Percentiles rank a stretch among this genome's conserved stretches.
Conservation (phyloP, 2,329 filamentous ascomycete genomes). For the Cyphellophora europaea region DNA sequence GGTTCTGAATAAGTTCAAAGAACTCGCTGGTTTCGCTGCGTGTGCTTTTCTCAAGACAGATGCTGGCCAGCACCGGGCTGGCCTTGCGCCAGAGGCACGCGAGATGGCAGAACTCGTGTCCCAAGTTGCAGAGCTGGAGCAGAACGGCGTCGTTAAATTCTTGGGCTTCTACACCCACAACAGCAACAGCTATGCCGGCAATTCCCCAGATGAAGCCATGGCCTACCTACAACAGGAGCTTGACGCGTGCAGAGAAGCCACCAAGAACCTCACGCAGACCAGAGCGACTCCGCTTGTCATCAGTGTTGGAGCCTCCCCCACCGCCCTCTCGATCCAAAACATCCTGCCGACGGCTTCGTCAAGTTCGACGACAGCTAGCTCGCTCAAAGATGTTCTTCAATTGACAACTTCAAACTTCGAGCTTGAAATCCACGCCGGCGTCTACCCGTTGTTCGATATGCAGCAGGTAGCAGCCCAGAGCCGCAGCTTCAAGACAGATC, state of each 20-base stretch:
- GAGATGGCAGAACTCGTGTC: slow-evolving; percentile 25
- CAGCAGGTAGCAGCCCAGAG: slow-evolving; percentile 70
- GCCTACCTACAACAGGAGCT: slow-evolving; percentile 53
- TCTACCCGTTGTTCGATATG: slow-evolving; percentile 67
- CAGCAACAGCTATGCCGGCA: slow-evolving; percentile 58
- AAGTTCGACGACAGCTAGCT: slow-evolving; percentile 9
- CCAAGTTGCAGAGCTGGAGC: slow-evolving; percentile 20
- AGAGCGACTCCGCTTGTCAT: slow-evolving; percentile 39
- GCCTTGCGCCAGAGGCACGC: slow-evolving; percentile 45
- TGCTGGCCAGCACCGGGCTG: slow-evolving; percentile 62
- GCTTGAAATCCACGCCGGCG: slow-evolving; percentile 66
- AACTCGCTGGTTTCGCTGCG: slow-evolving; percentile 36
- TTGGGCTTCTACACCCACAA: slow-evolving; percentile 65
- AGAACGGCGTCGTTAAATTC: slow-evolving; percentile 29
- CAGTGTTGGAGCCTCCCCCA: slow-evolving; percentile 70
- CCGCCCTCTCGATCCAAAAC: slow-evolving; percentile 58
- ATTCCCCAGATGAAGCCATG: slow-evolving; percentile 49
- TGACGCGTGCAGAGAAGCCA: slow-evolving; percentile 28
- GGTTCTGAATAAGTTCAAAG: slow-evolving; percentile 35
- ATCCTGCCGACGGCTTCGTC: slow-evolving; percentile 28
- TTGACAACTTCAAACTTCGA: slow-evolving; percentile 28
- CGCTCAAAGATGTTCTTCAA: slow-evolving; percentile 12
- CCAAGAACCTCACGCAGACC: slow-evolving; percentile 16
- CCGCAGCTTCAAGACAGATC: slow-evolving; percentile 26
- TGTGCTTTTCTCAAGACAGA: slow-evolving; percentile 65